phyloP scores from a whole-genome alignment of 371 early-diverging fungal species.

The Mucor velutinosus region DNA sequence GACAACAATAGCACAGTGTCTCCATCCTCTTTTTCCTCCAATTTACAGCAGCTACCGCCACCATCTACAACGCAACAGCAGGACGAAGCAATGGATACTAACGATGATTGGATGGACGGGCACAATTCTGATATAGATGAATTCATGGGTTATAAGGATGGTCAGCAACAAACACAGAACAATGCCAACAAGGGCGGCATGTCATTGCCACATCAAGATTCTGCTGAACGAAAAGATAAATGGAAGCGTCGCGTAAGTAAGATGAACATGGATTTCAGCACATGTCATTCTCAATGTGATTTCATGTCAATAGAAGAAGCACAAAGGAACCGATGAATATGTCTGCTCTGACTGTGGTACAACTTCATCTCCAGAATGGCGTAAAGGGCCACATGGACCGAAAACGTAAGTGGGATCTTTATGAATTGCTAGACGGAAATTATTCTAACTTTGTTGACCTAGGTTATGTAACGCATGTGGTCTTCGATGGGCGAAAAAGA shows the following conservation, averaged over 20 bases:
- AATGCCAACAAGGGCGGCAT: background rate
- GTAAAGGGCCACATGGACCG: slow-evolving; percentile 76
- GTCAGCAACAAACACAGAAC: background rate
- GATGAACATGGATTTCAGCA: background rate
- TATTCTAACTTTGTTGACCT: background rate
- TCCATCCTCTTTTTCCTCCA: background rate
- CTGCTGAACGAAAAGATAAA: slow-evolving; percentile 24
- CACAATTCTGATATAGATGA: slow-evolving; percentile 6
- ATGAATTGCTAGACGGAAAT: background rate
- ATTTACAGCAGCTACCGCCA: background rate
- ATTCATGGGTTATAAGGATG: slow-evolving; percentile 8
- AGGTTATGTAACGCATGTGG: slow-evolving; percentile 58
- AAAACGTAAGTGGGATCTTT: slow-evolving; percentile 42
- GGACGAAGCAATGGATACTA: background rate
- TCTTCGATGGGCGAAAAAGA: slow-evolving; percentile 44
- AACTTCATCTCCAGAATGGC: slow-evolving; percentile 82
- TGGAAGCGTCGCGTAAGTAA: slow-evolving; percentile 28
- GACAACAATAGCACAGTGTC: background rate
- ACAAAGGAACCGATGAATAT: slow-evolving; percentile 42
- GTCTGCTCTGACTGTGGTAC: slow-evolving; percentile 67
- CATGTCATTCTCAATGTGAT: background rate
- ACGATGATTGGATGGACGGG: slow-evolving; percentile 12
- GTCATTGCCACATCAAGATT: background rate
- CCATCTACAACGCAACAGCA: background rate
- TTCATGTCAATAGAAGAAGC: slow-evolving; percentile 23